phyloP scores from a whole-genome alignment of 805 yeast species.

The Candida silvatica region DNA sequence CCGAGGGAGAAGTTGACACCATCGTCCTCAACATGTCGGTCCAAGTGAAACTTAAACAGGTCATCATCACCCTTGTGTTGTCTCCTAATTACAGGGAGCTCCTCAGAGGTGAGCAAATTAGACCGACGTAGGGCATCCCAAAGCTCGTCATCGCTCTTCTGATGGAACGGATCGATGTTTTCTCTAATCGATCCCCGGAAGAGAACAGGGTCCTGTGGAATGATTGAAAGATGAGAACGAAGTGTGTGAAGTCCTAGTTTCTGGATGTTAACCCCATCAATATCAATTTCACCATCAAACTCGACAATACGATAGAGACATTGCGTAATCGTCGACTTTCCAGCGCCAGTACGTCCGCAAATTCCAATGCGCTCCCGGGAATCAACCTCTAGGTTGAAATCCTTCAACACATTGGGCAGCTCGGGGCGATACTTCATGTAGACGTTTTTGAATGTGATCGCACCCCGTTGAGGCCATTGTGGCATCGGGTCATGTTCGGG shows the following conservation, averaged over 20 bases:
- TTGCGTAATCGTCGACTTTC: conserved; percentile 59
- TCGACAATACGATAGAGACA: conserved; percentile 51
- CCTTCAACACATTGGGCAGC: conserved; percentile 47
- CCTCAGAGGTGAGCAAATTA: conserved; percentile 39
- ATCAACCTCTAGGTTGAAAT: conserved; percentile 32
- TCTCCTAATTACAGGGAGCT: conserved; percentile 22
- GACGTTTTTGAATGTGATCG: conserved; percentile 37
- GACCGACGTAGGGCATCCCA: conserved; percentile 55
- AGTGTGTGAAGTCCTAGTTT: conserved; percentile 43
- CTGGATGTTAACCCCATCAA: conserved; percentile 52
- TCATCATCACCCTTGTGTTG: conserved; percentile 25
- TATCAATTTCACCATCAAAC: conserved; percentile 39
- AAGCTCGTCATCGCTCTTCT: conserved; percentile 38
- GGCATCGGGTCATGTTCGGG: conserved; percentile 31
- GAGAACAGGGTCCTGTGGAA: conserved; percentile 67
- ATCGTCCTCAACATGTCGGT: conserved; percentile 52
- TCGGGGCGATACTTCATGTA: conserved; percentile 52
- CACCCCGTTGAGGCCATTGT: conserved; percentile 42
- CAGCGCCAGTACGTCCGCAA: conserved; percentile 89
- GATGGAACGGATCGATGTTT: conserved; percentile 56
- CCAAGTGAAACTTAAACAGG: conserved; percentile 53
- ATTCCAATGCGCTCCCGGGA: conserved; percentile 68
- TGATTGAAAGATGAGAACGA: conserved; percentile 53
- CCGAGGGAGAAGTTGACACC: conserved; percentile 68
- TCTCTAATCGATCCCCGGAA: conserved; percentile 50